Conservation (phyloP, 495 filamentous ascomycete species). For the Cudoniella acicularis region DNA sequence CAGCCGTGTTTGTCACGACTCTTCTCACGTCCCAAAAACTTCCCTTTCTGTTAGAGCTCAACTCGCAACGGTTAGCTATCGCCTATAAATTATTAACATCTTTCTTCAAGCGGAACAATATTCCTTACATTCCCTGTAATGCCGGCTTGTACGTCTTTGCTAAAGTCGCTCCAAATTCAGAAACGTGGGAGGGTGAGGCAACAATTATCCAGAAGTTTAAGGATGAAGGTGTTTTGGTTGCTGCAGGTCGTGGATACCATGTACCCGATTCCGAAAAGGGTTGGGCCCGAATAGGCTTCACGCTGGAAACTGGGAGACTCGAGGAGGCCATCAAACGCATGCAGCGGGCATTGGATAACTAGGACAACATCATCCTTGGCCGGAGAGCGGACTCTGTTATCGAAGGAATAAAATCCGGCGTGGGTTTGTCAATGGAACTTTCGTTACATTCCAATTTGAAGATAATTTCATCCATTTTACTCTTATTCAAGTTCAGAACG, state of each 20-base stretch:
- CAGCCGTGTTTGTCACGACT: not conserved
- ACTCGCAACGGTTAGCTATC: slow-evolving; percentile 9
- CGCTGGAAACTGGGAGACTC: too few relatives aligned
- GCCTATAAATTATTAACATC: slow-evolving; percentile 19
- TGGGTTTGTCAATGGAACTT: too few relatives aligned
- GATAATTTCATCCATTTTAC: too few relatives aligned
- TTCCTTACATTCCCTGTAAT: slow-evolving; percentile 23
- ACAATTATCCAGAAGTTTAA: slow-evolving; percentile 11
- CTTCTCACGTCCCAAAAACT: not conserved
- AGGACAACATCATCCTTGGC: too few relatives aligned
- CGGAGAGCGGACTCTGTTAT: too few relatives aligned
- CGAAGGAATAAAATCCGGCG: too few relatives aligned
- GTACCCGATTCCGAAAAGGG: slow-evolving; percentile 24
- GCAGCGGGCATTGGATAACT: too few relatives aligned
- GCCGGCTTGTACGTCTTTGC: slow-evolving; percentile 25
- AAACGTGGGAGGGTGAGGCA: slow-evolving; percentile 24
- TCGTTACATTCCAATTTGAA: too few relatives aligned
- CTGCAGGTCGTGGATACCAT: slow-evolving; percentile 20
- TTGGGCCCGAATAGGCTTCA: slow-evolving; percentile 14
- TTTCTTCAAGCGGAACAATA: slow-evolving; percentile 12
- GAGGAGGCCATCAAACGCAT: too few relatives aligned
- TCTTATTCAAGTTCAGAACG: too few relatives aligned
- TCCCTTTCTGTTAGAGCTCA: slow-evolving; percentile 3
- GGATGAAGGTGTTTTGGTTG: slow-evolving; percentile 21
- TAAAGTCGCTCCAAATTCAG: slow-evolving; percentile 11